Evolutionary conservation across 1,139 yeast species (phyloP).

Genomic region (Blastobotrys persicus): DNA sequence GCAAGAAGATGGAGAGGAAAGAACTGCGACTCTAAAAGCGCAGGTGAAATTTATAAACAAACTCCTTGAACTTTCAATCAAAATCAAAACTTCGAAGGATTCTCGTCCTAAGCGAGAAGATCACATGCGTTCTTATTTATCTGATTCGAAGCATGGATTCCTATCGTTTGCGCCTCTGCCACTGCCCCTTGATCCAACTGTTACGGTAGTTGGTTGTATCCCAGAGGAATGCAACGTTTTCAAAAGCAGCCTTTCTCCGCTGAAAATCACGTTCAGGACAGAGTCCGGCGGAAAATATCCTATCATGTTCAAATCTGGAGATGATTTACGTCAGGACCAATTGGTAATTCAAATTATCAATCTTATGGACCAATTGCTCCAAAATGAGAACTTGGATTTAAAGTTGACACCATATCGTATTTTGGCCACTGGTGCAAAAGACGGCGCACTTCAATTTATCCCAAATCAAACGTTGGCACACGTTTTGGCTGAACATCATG

Average conservation of each 20-base stretch:
- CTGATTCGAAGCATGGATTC: constrained; percentile 42
- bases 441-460: constrained; percentile 90
- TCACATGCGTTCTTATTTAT: constrained; percentile 36
- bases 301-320: constrained; percentile 92
- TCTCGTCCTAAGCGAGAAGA: constrained; percentile 58
- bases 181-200: constrained; percentile 69
- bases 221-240: constrained; percentile 84
- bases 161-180: constrained; percentile 56
- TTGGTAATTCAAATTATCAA: constrained; percentile 88
- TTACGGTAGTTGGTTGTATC: constrained; percentile 67
- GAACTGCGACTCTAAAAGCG: constrained; percentile 36
- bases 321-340: constrained; percentile 94
- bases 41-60: constrained; percentile 47
- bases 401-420: constrained; percentile 86
- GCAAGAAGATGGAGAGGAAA: constrained; percentile 30
- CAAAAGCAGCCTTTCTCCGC: constrained; percentile 85
- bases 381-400: constrained; percentile 87
- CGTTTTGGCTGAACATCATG: constrained; percentile 67
- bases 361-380: constrained; percentile 83
- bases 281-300: constrained; percentile 60
- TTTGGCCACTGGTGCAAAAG: constrained; percentile 84
- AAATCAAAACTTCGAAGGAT: constrained; percentile 50
- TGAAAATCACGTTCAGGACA: constrained; percentile 76
- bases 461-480: constrained; percentile 89
- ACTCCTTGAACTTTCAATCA: constrained; percentile 44